Base-by-base conservation (phyloP, 139 green algal species). In the Haematococcus lacustris region DNA sequence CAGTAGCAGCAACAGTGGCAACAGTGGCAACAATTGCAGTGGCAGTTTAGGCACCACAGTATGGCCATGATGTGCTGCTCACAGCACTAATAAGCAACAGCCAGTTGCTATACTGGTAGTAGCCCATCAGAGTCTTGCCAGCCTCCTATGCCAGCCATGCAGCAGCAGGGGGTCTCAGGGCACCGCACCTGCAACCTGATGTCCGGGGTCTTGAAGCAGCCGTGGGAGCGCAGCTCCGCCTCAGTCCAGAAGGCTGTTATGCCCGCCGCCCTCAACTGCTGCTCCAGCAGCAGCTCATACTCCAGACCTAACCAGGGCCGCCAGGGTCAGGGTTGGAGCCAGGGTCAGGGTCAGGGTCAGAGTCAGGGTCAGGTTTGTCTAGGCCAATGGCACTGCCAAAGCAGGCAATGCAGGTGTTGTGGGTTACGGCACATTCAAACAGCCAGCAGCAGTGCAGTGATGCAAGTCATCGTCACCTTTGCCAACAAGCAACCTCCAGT, bases 151-250 rank as follows among this genome's bases (percentile, higher is more conserved):
- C 21, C 30, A 34, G 23, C n/a, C n/a, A n/a, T n/a, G n/a, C 1
- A n/a, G 7, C 5, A 1, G 23, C 13, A 43, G 40, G 32, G 64
- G 34, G 1, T 32, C 38, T 3, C 30, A 41, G 25, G 0, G 4
- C 62, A 32, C n/a, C 67, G 2, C 60, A 89, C 90, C 82, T 94
- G 81, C 51, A 97, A 78, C 75, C 85, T 78, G 2, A 85, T 85
- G 65, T 97, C 93, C 2, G 93, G 93, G 3, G 93, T 97, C 80
- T 95, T 95, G 73, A 85, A 81, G 71, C 87, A 90, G 23, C 92
- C 92, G 30, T 87, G 71, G 26, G 71, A 73, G 4, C 93, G 73
- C 70, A 97, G 83, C 38, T 90, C 73, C 3, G 78, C 67, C 68
- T 97, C 93, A 2, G 85, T 92, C 85, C 89, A 93, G 76, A 91